Base-by-base conservation (phyloP, 257 asterid genomes). In the Cruciata laevipes region DNA sequence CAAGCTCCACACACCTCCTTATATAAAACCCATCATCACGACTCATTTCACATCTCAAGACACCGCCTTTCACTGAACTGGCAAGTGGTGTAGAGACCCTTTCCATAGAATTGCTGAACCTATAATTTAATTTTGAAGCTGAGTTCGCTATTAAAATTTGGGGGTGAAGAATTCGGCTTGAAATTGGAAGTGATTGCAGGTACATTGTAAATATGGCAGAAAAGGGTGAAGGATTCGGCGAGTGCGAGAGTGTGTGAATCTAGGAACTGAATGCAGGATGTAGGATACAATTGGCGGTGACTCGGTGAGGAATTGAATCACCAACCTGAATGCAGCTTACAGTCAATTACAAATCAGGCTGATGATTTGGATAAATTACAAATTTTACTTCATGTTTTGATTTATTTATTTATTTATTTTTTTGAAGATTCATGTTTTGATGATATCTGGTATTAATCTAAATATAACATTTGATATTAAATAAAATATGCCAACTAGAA, bases 1-100 rank as follows among this genome's bases (percentile, higher is more conserved):
- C 99, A 44, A 93, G 84, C 88, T 84, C 97, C 61, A 93, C 90
- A 71, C 92, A 85, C 70, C 85, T 87, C 86, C 95, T 79, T 71
- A 90, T 90, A 47, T 90, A 93, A 80, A 78, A 83, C 71, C 72
- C 84, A 83, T 93, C 92, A 72, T 78, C 89, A 61, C 56, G 61
- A 7, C 75, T 63, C 17, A 68, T 82, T 47, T 77, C 73, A 75
- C 86, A 77, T 78, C 82, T 76, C 68, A 76, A 68, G 51, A 66
- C 67, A 40, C 67, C 59, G 57, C 70, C 38, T 69, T 73, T 86
- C 64, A 72, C 69, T 32, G 74, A 81, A 60, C 77, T 69, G 58
- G 16, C 65, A 35, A 25, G 64, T 66, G 90, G 74, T 69, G 14
- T 32, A 6, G 77, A 77, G 64, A 78, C 81, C 88, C 76, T 42